Base-by-base conservation (phyloP, 805 yeast genomes). In the Candida schatavii region DNA sequence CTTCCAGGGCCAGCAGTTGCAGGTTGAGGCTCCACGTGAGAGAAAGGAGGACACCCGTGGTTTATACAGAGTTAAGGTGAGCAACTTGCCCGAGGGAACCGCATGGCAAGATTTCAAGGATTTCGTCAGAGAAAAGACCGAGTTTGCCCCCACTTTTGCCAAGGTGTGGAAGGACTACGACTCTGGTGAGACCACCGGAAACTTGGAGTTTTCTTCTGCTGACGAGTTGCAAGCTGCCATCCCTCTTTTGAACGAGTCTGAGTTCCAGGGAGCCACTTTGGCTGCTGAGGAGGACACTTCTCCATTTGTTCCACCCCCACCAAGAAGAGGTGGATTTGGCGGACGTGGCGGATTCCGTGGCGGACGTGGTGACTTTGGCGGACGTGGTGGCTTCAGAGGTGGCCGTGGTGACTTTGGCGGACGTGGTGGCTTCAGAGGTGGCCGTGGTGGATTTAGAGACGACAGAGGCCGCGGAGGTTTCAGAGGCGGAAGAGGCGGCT, bases 91-190 rank as follows among this genome's bases (percentile, higher is more conserved):
- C 53, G 85, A 82, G 52, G 81, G 82, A 48, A 75, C 86, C 44
- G 81, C 88, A 39, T 86, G 95, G 95, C 93, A 86, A 74, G 91
- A 85, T 56, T 76, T 86, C 59, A 86, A 89, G 72, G 98, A 91
- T 70, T 81, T 87, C 60, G 89, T 88, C 50, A 78, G 95, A 61
- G 89, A 85, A 47, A 84, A 80, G 65, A 80, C 78, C 43, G 70
- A 76, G 48, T 62, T 75, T 49, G 77, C 80, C 45, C 85, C 88
- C 44, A 78, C 83, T 26, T 85, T 83, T 50, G 70, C 72, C 53
- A 66, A 69, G 59, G 71, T 69, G 63, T 75, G 55, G 70, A 73
- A 71, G 62, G 74, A 64, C 66, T 75, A 57, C 58, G 72, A 58
- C 62, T 63, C 64, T 61, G 66, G 67, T 49, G 72, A 66, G 56